Conservation (phyloP, 1,284 basidiomycete species). For the Porodaedalea pini region DNA sequence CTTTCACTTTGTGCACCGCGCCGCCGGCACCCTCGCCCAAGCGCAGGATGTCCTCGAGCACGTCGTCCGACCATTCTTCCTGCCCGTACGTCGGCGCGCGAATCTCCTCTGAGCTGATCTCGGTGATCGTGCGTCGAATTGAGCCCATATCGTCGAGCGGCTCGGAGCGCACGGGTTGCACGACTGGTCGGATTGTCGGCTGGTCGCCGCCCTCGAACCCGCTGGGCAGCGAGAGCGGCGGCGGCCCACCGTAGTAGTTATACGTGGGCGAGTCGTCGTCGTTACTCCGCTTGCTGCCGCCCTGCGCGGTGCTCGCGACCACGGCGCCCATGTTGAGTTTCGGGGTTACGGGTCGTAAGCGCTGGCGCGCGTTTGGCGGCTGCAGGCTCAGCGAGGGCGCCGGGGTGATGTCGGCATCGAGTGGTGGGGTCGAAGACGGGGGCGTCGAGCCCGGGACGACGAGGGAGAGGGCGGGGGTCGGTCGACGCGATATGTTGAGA, state of each 20-base stretch:
- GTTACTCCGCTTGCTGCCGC: conserved; percentile 9
- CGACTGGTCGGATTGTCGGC: conserved; percentile 15
- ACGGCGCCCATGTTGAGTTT: conserved; percentile 13
- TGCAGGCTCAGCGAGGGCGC: conserved; percentile 26
- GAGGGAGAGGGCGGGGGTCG: conserved; percentile 29
- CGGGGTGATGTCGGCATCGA: conserved; percentile 23
- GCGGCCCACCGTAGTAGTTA: conserved; percentile 19
- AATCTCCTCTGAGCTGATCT: conserved; percentile 18
- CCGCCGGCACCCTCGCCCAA: conserved; percentile 97
- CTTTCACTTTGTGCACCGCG: conserved; percentile 88
- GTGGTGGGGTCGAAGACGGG: conserved; percentile 28
- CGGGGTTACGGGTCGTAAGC: conserved; percentile 8
- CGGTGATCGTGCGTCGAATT: conserved; percentile 12
- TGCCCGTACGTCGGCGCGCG: conserved; percentile 10
- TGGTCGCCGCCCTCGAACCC: conserved; percentile 15
- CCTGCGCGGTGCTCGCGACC: background rate
- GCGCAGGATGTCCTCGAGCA: conserved; percentile 68
- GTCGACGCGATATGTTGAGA: conserved; percentile 38
- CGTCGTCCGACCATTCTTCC: conserved; percentile 58
- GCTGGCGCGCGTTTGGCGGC: conserved; percentile 23
- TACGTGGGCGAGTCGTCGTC: conserved; percentile 18
- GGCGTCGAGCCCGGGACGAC: conserved; percentile 28
- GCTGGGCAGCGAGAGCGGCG: background rate
- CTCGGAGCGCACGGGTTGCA: background rate
- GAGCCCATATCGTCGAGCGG: conserved; percentile 14